Evolutionary conservation across 306 rosid species (phyloP), one percentile per base, ranked within the genome.

Genomic region (Lagenaria siceraria): DNA sequence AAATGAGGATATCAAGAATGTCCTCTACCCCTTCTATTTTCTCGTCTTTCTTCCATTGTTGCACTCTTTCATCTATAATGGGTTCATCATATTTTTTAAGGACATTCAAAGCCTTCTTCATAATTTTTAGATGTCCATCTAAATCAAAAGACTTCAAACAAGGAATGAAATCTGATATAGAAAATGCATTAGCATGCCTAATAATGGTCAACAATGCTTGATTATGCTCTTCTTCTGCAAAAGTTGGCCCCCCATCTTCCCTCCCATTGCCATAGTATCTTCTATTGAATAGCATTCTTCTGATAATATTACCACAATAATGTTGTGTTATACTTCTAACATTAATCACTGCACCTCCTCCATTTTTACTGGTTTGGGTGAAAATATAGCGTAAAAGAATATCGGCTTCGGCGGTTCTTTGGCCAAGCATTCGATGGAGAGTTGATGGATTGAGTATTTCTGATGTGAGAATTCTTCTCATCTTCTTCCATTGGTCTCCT

Each of bases 1-100:
- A 14, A 43, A 89, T 81, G 43, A 89, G 33, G 48, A 87, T 71
- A 66, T 89, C 93, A 35, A 89, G 86, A n/a, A 73, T 14, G 63
- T 89, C 90, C 10, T 85, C 82, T 2, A 3, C 43, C 46, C 62
- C 61, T 25, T 27, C 55, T 76, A 53, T 87, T n/a, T 81, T 77
- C 78, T 46, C 9, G 17, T 46, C 89, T 4, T 77, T 64, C 4
- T 52, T 75, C 91, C 89, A 84, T 42, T 10, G 2, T 42, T 42
- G 72, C 13, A 65, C 25, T 10, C 72, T 65, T 29, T 65, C 27
- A 9, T 65, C 1, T 8, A 65, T 65, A 36, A 65, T 65, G 49
- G 72, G 29, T 8, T 65, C 72, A 1, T 65, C 49, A 65, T 65
- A n/a, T 49, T 79, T 69, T 2, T 31, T 55, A 7, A 85, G 0